Evolutionary conservation across 2,329 filamentous ascomycete genomes (phyloP).

Genomic region (Pseudopithomyces maydicus): DNA sequence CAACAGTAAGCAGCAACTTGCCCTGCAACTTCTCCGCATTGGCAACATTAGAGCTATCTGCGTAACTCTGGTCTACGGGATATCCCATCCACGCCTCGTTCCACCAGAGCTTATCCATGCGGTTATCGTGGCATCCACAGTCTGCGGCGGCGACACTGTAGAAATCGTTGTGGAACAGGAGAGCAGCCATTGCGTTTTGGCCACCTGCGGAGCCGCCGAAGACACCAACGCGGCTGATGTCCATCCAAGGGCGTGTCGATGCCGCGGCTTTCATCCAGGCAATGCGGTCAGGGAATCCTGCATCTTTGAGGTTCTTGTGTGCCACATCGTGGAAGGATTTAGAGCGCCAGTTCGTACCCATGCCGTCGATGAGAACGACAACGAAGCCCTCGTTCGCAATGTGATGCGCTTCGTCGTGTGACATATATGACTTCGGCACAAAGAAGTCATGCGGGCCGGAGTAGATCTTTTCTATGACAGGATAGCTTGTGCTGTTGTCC

Average conservation of each 20-base stretch:
- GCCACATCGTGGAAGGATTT: slow-evolving; percentile 35
- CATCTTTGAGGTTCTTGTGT: slow-evolving; percentile 35
- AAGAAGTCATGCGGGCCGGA: slow-evolving; percentile 31
- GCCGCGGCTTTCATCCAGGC: slow-evolving; percentile 34
- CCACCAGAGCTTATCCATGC: slow-evolving; percentile 38
- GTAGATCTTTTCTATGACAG: slow-evolving; percentile 34
- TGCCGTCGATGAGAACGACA: slow-evolving; percentile 33
- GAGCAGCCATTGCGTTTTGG: slow-evolving; percentile 32
- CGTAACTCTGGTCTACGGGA: slow-evolving; percentile 29
- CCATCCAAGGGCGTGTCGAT: slow-evolving; percentile 30
- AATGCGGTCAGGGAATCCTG: slow-evolving; percentile 33
- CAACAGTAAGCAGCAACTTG: slow-evolving; percentile 28
- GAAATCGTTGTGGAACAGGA: slow-evolving; percentile 34
- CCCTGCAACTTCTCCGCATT: slow-evolving; percentile 24
- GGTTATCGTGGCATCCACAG: slow-evolving; percentile 35
- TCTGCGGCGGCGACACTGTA: slow-evolving; percentile 33
- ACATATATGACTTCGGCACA: slow-evolving; percentile 27
- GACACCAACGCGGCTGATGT: slow-evolving; percentile 25
- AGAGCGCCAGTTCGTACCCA: slow-evolving; percentile 36
- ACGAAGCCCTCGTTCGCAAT: slow-evolving; percentile 32
- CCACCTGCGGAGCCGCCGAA: slow-evolving; percentile 30
- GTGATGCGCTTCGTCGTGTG: slow-evolving; percentile 14
- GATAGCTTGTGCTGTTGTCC: slow-evolving; percentile 30
- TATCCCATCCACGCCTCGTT: slow-evolving; percentile 37
- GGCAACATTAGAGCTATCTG: slow-evolving; percentile 30